A percentile compares a stretch with the other conserved stretches of the same genome.
These are phyloP conservation scores for Salvia miltiorrhiza DNA, from an alignment of 257 asterid genomes.

Conservation along the genomic window DNA sequence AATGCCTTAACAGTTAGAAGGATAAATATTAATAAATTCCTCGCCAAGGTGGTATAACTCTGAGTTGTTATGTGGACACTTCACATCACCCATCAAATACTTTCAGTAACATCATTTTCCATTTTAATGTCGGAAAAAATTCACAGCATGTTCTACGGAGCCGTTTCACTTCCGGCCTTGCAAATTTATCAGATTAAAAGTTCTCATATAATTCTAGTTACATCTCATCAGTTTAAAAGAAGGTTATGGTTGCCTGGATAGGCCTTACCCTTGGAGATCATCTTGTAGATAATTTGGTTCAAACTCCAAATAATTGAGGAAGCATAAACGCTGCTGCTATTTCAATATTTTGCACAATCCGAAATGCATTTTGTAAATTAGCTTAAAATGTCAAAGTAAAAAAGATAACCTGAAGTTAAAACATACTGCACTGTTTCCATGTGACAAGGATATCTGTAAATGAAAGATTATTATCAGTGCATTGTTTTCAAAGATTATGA, in stretches of 20 bases:
- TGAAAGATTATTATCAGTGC: background rate
- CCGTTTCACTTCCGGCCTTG: slow-evolving; percentile 18
- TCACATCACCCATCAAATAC: background rate
- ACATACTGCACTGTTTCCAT: slow-evolving; percentile 4
- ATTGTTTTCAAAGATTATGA: slow-evolving; percentile 10
- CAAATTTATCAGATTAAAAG: slow-evolving; percentile 4
- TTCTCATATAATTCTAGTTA: slow-evolving; percentile 2
- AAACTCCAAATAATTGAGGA: slow-evolving; percentile 8
- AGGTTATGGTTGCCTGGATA: slow-evolving; percentile 2
- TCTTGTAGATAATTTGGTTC: slow-evolving; percentile 3
- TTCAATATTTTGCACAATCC: background rate
- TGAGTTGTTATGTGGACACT: background rate
- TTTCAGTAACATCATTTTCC: background rate
- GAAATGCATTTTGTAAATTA: background rate
- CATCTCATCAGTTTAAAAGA: background rate
- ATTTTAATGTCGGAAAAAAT: background rate
- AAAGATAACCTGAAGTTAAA: slow-evolving; percentile 4
- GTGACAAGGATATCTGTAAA: background rate
- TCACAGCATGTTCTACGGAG: background rate
- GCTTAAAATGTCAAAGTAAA: background rate
- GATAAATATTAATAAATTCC: background rate
- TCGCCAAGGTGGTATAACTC: background rate
- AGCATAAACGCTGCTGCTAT: background rate
- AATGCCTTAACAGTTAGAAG: background rate
- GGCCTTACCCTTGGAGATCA: slow-evolving; percentile 4